Base-by-base conservation (phyloP, 2,329 filamentous ascomycete genomes). In the Fonsecaea monophora region DNA sequence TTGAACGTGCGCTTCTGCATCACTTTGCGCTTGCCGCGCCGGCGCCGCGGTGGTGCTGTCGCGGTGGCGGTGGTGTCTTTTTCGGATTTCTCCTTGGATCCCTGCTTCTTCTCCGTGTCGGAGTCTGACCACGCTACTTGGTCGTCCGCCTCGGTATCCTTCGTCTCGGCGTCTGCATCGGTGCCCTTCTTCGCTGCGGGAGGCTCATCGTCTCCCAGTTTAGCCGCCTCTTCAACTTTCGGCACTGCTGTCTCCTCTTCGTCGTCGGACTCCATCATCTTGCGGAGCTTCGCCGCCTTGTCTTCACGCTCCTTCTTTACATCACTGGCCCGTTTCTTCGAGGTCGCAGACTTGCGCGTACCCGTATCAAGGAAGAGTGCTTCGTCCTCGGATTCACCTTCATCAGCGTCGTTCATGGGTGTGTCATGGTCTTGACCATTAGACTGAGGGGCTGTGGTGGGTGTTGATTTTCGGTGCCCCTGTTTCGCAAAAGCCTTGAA, bases 1-100 rank as follows among this genome's bases (percentile, higher is more conserved):
- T 93, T 90, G 63, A 90, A 86, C 53, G 90, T 93, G 82, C 90
- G 91, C 83, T 96, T 97, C 80, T 92, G 93, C 87, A 91, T 92
- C 7, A 97, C 87, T 73, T 90, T 87, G 72, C 94, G 86, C 76
- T 87, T 89, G 37, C 92, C 92, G 70, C 93, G 87, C 66, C 91
- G 87, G 66, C 91, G 85, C 45, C 92, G 86, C 0, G 90, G 91
- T 64, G 85, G 87, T 78, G 78, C 66, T 85, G 84, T 34, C 83
- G 76, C 1, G 81, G 78, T 62, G 85, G 81, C 59, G 25, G 25
- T 25, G 25, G 25, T 25, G 81, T 77, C n/a, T 10, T 53, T 62
- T n/a, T 50, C 55, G 53, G 40, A 21, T 2, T 57, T 25, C 4
- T 48, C 10, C 7, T 38, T 42, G 4, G 32, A 42, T 30, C 35